Percentiles rank a stretch among this genome's conserved stretches.
These are phyloP conservation scores for Nothopassalora personata DNA, from an alignment of 2,329 filamentous ascomycete species.

Conservation along the genomic window DNA sequence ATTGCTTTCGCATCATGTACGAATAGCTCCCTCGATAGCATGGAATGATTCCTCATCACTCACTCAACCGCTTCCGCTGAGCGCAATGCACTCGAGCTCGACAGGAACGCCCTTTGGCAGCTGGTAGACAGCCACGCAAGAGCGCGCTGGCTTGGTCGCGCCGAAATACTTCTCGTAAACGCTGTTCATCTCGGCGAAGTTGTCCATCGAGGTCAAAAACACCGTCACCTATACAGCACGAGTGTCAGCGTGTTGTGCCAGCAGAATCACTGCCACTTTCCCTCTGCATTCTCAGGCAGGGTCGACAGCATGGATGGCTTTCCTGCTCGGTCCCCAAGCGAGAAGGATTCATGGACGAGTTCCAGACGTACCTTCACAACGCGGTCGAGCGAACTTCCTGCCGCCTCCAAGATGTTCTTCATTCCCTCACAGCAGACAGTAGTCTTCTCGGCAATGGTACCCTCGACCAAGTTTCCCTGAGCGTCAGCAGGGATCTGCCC, in stretches of 20 bases:
- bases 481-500: constrained; percentile 72
- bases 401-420: constrained; percentile 73
- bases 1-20: neutral
- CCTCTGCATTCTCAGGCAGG: neutral
- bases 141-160: constrained; percentile 74
- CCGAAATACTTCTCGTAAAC: constrained; percentile 76
- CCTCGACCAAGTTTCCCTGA: constrained; percentile 55
- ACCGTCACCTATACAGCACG: constrained; percentile 47
- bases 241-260: neutral
- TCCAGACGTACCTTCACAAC: constrained; percentile 68
- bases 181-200: constrained; percentile 79
- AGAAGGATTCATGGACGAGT: neutral
- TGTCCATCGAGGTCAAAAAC: constrained; percentile 85
- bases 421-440: constrained; percentile 72
- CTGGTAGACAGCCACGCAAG: constrained; percentile 84
- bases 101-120: constrained; percentile 81
- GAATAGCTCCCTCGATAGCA: neutral
- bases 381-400: constrained; percentile 69
- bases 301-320: neutral
- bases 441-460: constrained; percentile 63
- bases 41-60: neutral
- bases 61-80: constrained; percentile 26
- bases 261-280: neutral
- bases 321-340: neutral
- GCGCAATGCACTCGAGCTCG: constrained; percentile 84